Conservation (phyloP, 257 asterid genomes). For the Voacanga thouarsii region DNA sequence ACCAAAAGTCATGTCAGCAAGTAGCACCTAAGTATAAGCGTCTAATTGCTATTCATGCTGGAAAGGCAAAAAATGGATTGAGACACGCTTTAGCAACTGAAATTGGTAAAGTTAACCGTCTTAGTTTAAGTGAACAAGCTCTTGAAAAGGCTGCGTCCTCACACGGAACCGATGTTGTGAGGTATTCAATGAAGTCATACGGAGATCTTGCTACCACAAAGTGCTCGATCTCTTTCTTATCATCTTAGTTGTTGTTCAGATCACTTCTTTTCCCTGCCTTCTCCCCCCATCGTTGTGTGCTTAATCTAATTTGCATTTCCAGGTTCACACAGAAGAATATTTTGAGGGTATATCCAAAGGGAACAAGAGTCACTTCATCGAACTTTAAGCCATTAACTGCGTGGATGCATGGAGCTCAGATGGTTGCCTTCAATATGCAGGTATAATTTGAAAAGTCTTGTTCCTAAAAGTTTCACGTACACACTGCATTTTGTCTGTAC, state of each 20-base stretch:
- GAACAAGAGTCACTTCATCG: conserved; percentile 82
- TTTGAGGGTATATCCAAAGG: conserved; percentile 79
- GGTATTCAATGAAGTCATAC: conserved; percentile 13
- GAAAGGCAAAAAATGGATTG: conserved; percentile 65
- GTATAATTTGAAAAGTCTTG: conserved; percentile 25
- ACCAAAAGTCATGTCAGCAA: conserved; percentile 31
- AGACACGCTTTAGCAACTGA: conserved; percentile 53
- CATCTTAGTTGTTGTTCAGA: neutral
- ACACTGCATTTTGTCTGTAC: neutral
- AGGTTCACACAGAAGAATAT: conserved; percentile 84
- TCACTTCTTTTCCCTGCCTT: neutral
- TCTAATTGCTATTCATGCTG: conserved; percentile 80
- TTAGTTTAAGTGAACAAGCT: conserved; percentile 77
- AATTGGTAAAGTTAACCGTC: conserved; percentile 51
- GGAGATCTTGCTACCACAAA: conserved; percentile 3
- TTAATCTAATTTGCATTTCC: conserved; percentile 4
- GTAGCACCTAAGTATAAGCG: conserved; percentile 53
- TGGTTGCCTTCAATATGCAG: conserved; percentile 99
- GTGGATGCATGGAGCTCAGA: conserved; percentile 98
- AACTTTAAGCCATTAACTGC: conserved; percentile 67
- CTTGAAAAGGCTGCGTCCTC: conserved; percentile 58
- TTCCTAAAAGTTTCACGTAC: neutral
- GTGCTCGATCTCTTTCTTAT: neutral
- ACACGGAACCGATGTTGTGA: conserved; percentile 28
- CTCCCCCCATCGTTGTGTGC: too few relatives aligned